Evolutionary conservation across 805 yeast species (phyloP), one percentile per base, ranked within the genome.

Genomic region (Saccharomycopsis capsularis): DNA sequence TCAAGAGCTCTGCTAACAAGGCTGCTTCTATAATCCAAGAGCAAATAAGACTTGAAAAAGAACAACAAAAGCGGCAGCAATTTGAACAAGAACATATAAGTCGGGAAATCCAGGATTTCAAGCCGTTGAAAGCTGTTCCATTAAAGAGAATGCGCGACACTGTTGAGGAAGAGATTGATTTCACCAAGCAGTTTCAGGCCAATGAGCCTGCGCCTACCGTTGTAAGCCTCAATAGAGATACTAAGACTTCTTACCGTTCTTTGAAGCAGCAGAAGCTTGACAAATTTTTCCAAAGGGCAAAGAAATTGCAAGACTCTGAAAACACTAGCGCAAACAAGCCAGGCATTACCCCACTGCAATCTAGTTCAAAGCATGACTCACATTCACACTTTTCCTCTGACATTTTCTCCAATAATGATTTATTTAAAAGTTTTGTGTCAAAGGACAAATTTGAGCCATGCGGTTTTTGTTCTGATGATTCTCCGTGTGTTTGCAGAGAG

Each of bases 401-500:
- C 34, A 42, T 43, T 27, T 44, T 51, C 24, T 19, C 23, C 7
- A 44, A 48, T 30, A 48, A 40, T 29, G 52, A 48, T 23, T 40
- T 51, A 16, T 51, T 51, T 35, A 47, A 44, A 35, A 24, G 46
- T 15, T 21, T 48, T 18, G 47, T 43, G 3, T 48, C 41, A 36
- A 51, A 38, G 44, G 51, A 47, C 3, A 19, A 27, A 4, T 39
- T 52, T 36, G 95, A 85, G 56, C 79, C 84, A 51, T 91, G 98
- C 65, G 98, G 98, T 0, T 90, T 91, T 64, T 91, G 98, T 61
- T 79, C 95, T 0, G 95, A 86, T 56, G 93, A 81, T 56, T 81
- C 95, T 0, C 90, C 95, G 2, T 91, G 98, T 66, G 85, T 91
- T 2, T 91, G 97, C 63, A 78, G 91, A 24, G 96, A 88, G 57